phyloP scores from a whole-genome alignment of 345 rosid genomes.

The Anastatica hierochuntica region DNA sequence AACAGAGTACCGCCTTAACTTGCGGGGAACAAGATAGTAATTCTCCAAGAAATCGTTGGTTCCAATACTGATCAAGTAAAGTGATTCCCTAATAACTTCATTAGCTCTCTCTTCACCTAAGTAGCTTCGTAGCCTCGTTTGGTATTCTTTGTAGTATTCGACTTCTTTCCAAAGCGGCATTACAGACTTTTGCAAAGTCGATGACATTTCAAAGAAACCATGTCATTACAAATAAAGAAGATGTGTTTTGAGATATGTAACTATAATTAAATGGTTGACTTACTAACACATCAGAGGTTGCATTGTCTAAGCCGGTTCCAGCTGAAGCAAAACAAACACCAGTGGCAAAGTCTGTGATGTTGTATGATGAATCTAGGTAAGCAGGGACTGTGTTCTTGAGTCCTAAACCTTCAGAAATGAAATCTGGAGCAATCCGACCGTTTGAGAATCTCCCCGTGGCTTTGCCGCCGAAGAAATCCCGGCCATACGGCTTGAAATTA shows the following conservation, averaged over 20 bases:
- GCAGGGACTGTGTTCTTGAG: slow-evolving; percentile 67
- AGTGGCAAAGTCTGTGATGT: slow-evolving; percentile 53
- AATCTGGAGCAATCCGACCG: slow-evolving; percentile 61
- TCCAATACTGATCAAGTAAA: slow-evolving; percentile 67
- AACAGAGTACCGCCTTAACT: slow-evolving; percentile 33
- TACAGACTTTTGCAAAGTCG: slow-evolving; percentile 44
- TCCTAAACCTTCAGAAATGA: slow-evolving; percentile 66
- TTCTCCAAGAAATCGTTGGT: slow-evolving; percentile 82
- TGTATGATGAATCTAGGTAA: slow-evolving; percentile 55
- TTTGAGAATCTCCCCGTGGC: slow-evolving; percentile 77
- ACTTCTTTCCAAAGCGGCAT: slow-evolving; percentile 75
- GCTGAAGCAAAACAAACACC: slow-evolving; percentile 92
- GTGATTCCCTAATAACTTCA: slow-evolving; percentile 38
- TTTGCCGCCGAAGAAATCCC: slow-evolving; percentile 48
- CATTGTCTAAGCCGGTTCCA: slow-evolving; percentile 80
- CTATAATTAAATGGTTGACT: slow-evolving; percentile 34
- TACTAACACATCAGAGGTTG: slow-evolving; percentile 64
- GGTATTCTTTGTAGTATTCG: slow-evolving; percentile 68
- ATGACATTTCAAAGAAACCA: background rate
- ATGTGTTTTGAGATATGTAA: no score
- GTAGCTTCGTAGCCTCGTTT: slow-evolving; percentile 35
- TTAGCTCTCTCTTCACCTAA: slow-evolving; percentile 43
- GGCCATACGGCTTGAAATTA: slow-evolving; percentile 69
- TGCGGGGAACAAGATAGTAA: slow-evolving; percentile 41
- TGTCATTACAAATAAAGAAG: no score